Conservation (phyloP, 345 rosid species). For the Camelina hispida region DNA sequence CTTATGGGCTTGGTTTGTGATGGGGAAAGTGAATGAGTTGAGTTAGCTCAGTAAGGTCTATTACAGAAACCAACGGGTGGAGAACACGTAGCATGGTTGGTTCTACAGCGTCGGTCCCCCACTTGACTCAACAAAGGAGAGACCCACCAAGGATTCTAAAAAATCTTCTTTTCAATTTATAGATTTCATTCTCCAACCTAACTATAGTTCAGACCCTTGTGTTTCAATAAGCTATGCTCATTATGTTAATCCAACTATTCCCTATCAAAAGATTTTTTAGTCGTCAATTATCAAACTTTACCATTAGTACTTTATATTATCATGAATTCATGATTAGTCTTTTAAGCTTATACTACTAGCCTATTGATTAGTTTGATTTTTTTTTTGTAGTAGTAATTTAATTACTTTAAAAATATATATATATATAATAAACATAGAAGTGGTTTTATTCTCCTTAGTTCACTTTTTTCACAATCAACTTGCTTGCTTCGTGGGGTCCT, state of each 20-base stretch:
- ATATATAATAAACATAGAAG: background rate
- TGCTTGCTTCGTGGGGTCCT: slow-evolving; percentile 36
- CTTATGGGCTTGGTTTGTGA: slow-evolving; percentile 12
- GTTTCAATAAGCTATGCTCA: background rate
- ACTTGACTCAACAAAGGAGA: slow-evolving; percentile 23
- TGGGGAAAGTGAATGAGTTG: background rate
- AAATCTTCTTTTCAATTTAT: slow-evolving; percentile 34
- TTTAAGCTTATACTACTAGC: background rate
- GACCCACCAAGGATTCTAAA: slow-evolving; percentile 37
- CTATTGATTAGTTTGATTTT: background rate
- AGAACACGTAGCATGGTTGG: slow-evolving; percentile 24
- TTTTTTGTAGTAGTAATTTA: background rate
- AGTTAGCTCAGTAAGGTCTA: background rate
- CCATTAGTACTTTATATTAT: slow-evolving; percentile 3
- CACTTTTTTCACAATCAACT: slow-evolving; percentile 45
- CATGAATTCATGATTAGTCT: background rate
- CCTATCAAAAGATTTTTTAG: slow-evolving; percentile 3
- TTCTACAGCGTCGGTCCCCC: slow-evolving; percentile 29
- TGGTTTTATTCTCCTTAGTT: slow-evolving; percentile 29
- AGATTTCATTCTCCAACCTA: slow-evolving; percentile 43
- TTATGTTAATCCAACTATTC: slow-evolving; percentile 8
- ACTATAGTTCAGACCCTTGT: background rate
- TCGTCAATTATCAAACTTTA: slow-evolving; percentile 10
- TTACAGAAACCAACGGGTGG: background rate
- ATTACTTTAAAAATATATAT: background rate